Conservation (phyloP, 192 early-diverging fungal species). For the Podila verticillata region DNA sequence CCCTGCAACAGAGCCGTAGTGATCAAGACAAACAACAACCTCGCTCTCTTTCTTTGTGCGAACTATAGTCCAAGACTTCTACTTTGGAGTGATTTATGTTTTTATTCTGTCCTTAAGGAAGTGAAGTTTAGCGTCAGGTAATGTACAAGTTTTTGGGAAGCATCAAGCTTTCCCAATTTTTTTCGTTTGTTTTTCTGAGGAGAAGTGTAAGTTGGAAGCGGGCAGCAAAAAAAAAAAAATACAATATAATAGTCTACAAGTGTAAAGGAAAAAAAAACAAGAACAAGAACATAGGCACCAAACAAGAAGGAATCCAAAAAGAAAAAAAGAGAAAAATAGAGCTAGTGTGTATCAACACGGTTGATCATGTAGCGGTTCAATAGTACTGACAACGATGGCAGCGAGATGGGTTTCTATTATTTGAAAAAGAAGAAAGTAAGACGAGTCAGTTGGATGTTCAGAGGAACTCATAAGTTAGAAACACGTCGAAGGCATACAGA, state of each 20-base stretch:
- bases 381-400: conserved; percentile 37
- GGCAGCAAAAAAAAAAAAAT: background rate
- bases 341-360: background rate
- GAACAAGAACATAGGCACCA: background rate
- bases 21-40: too few species aligned
- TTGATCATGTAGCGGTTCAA: conserved; percentile 30
- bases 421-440: background rate
- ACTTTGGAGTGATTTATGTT: too few species aligned
- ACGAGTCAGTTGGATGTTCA: background rate
- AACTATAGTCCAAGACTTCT: too few species aligned
- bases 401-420: conserved; percentile 40
- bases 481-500: background rate
- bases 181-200: too few species aligned
- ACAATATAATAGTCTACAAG: background rate
- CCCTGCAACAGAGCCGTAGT: too few species aligned
- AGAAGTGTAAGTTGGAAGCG: too few species aligned
- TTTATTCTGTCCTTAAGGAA: too few species aligned
- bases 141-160: too few species aligned
- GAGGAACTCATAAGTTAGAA: background rate
- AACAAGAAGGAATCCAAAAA: background rate
- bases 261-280: background rate
- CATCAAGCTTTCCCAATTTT: too few species aligned
- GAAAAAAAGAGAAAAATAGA: too few species aligned
- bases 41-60: too few species aligned
- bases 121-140: too few species aligned